phyloP scores from a whole-genome alignment of 2,329 filamentous ascomycete species.

The Diplodia corticola region DNA sequence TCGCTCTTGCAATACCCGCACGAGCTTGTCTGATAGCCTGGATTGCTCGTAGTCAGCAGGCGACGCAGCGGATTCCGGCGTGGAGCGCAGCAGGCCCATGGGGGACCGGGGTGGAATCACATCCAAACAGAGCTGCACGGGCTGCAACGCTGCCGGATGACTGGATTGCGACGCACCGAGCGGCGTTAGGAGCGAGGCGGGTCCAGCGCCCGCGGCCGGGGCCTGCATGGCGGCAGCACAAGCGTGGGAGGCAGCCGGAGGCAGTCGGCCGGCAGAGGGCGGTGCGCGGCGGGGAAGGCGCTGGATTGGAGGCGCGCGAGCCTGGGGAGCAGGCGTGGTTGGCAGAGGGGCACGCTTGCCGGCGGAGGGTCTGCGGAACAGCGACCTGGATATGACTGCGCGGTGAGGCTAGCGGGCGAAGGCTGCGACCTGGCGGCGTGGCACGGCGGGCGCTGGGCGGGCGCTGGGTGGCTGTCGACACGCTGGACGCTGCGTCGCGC shows the following conservation, averaged over 20 bases:
- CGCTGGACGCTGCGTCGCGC: not conserved
- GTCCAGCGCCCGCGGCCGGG: slow-evolving; percentile 29
- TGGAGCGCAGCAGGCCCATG: not conserved
- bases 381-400: slow-evolving; percentile 5
- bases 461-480: not conserved
- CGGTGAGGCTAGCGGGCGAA: slow-evolving; percentile 3
- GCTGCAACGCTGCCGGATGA: slow-evolving; percentile 35
- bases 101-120: slow-evolving; percentile 12
- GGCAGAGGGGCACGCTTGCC: slow-evolving; percentile 10
- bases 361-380: not conserved
- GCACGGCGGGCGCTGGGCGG: slow-evolving; percentile 9
- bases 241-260: slow-evolving; percentile 35
- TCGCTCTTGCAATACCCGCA: slow-evolving; percentile 54
- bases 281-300: slow-evolving; percentile 17
- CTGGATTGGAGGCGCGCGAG: slow-evolving; percentile 25
- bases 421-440: not conserved
- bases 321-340: slow-evolving; percentile 26
- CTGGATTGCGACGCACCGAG: slow-evolving; percentile 44
- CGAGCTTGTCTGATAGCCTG: slow-evolving; percentile 51
- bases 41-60: slow-evolving; percentile 21
- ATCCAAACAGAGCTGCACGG: slow-evolving; percentile 43
- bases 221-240: slow-evolving; percentile 46
- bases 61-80: slow-evolving; percentile 16
- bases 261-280: slow-evolving; percentile 18
- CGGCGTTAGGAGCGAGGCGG: slow-evolving; percentile 36